A percentile compares a stretch with the other conserved stretches of the same genome.
These are phyloP conservation scores for Aspergillus quadrilineatus DNA, from an alignment of 2,329 filamentous ascomycete genomes.

Conservation along the genomic window DNA sequence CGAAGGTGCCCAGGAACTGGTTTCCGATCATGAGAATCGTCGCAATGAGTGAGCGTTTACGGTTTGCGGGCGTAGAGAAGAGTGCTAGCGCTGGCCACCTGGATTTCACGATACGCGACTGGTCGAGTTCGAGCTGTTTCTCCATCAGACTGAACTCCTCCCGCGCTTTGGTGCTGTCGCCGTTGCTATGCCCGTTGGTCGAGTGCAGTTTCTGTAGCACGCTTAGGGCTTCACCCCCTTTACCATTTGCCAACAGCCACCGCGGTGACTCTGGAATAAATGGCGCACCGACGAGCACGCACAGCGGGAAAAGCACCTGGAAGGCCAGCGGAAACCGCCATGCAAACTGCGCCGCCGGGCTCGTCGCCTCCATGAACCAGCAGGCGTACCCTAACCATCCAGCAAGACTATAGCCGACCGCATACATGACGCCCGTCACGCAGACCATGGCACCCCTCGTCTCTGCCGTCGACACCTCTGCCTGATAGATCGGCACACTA, in stretches of 20 bases:
- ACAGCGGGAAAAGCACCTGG: background rate
- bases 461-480: slow-evolving; percentile 40
- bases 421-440: slow-evolving; percentile 44
- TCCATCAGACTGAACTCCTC: background rate
- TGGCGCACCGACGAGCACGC: background rate
- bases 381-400: slow-evolving; percentile 45
- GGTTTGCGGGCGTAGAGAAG: slow-evolving; percentile 43
- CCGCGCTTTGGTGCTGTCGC: background rate
- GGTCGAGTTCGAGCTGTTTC: background rate
- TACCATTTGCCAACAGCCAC: background rate
- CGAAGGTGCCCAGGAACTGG: slow-evolving; percentile 34
- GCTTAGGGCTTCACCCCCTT: background rate
- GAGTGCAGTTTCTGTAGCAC: background rate
- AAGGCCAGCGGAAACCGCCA: slow-evolving; percentile 38
- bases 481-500: background rate
- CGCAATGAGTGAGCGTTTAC: slow-evolving; percentile 41
- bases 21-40: slow-evolving; percentile 43
- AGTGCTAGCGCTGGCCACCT: slow-evolving; percentile 20
- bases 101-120: background rate
- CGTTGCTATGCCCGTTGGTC: background rate
- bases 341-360: slow-evolving; percentile 34
- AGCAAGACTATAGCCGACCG: slow-evolving; percentile 41
- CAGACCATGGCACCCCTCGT: slow-evolving; percentile 43
- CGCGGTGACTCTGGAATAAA: background rate
- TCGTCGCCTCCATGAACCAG: slow-evolving; percentile 36